These are phyloP conservation scores for Murraya paniculata DNA, from an alignment of 345 rosid genomes.

Conservation along the genomic window DNA sequence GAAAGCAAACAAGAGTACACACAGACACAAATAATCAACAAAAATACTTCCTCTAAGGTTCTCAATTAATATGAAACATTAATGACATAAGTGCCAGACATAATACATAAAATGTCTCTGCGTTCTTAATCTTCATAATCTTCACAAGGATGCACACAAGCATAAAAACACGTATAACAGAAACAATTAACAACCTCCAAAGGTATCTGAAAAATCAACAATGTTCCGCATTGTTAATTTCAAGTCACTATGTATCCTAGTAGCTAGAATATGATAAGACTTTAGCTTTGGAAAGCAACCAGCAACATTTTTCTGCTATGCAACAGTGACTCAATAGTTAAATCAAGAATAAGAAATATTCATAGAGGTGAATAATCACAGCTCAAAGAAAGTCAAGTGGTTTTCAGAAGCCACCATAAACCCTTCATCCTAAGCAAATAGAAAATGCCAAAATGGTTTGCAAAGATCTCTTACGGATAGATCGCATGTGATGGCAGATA, in stretches of 20 bases:
- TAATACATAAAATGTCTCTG: not conserved
- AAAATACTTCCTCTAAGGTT: not conserved
- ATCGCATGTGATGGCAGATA: constrained; percentile 84
- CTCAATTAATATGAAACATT: not conserved
- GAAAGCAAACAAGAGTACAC: not conserved
- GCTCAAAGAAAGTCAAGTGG: not conserved
- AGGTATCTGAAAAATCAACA: not conserved
- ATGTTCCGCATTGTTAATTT: not conserved
- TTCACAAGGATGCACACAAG: not conserved
- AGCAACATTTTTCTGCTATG: not conserved
- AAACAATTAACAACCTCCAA: not conserved
- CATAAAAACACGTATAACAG: not conserved
- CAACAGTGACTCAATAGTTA: not conserved
- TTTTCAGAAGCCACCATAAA: constrained; percentile 5
- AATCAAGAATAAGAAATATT: constrained; percentile 1
- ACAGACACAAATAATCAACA: not conserved
- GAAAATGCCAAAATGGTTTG: not conserved
- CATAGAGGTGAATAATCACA: not conserved
- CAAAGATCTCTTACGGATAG: constrained; percentile 71
- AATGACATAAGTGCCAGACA: not conserved
- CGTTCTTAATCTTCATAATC: not conserved
- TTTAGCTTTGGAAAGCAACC: constrained; percentile 1
- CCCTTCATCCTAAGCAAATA: not conserved
- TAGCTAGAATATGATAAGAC: not conserved
- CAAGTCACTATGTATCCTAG: not conserved